A percentile compares a stretch with the other conserved stretches of the same genome.
Evolutionary conservation across 768 basidiomycete genomes (phyloP).

Genomic region (Boletus insuetus): DNA sequence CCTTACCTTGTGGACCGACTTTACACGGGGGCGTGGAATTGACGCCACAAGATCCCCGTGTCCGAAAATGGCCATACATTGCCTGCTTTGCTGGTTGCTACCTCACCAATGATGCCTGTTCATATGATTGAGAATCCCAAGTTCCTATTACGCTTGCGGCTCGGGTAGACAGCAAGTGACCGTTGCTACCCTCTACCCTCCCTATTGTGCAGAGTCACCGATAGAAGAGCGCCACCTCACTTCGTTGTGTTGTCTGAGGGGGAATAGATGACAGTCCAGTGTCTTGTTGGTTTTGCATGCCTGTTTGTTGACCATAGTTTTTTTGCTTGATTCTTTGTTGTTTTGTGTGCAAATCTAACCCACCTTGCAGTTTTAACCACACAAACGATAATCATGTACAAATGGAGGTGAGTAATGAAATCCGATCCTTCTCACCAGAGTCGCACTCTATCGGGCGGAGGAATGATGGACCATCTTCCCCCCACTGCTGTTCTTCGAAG

Average conservation of each 20-base stretch:
- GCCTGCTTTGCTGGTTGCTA: slow-evolving; percentile 11
- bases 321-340: not conserved
- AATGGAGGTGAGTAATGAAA: slow-evolving; percentile 53
- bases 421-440: slow-evolving; percentile 13
- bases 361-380: slow-evolving; percentile 65
- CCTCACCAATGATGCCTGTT: slow-evolving; percentile 9
- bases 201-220: slow-evolving; percentile 6
- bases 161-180: slow-evolving; percentile 12
- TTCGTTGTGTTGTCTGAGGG: not conserved
- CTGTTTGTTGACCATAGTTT: not conserved
- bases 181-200: slow-evolving; percentile 20
- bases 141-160: slow-evolving; percentile 8
- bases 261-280: not conserved
- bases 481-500: not conserved
- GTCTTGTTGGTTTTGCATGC: not conserved
- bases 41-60: slow-evolving; percentile 18
- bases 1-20: not conserved
- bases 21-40: slow-evolving; percentile 7
- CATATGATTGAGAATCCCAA: slow-evolving; percentile 21
- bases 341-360: slow-evolving; percentile 16
- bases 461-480: slow-evolving; percentile 1
- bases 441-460: slow-evolving; percentile 19
- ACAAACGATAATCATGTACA: slow-evolving; percentile 65
- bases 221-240: slow-evolving; percentile 1
- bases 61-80: slow-evolving; percentile 7